A percentile compares a stretch with the other conserved stretches of the same genome.
phyloP scores from a whole-genome alignment of 768 basidiomycete genomes.

The Mycena haematopus region DNA sequence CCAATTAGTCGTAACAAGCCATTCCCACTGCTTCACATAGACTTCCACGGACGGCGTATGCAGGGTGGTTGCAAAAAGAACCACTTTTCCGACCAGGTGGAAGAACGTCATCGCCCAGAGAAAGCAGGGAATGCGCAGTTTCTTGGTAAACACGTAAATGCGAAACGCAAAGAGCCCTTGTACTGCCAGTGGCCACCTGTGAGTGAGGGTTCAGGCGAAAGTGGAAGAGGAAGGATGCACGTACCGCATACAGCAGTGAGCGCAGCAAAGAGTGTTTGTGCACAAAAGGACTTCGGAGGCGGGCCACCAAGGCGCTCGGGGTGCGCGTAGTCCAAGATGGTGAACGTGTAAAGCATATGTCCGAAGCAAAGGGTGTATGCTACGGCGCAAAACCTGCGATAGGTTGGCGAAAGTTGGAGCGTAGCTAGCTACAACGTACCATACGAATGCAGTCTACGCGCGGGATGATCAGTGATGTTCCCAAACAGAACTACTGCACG shows the following conservation, averaged over 20 bases:
- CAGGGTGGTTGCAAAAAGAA: neutral
- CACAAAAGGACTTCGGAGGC: too few relatives aligned
- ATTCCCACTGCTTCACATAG: neutral
- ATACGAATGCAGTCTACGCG: too few relatives aligned
- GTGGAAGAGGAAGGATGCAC: neutral
- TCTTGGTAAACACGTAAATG: neutral
- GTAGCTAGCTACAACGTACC: too few relatives aligned
- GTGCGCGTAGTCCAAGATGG: too few relatives aligned
- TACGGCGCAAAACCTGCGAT: too few relatives aligned
- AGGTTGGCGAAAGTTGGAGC: too few relatives aligned
- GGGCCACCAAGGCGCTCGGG: too few relatives aligned
- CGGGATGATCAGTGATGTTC: too few relatives aligned
- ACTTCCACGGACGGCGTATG: neutral
- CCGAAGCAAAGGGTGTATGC: too few relatives aligned
- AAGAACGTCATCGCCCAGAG: neutral
- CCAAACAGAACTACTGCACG: too few relatives aligned
- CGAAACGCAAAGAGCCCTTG: neutral
- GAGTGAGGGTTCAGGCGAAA: neutral
- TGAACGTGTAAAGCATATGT: too few relatives aligned
- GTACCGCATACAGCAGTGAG: neutral
- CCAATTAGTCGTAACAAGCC: neutral
- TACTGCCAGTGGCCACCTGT: neutral
- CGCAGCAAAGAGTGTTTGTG: too few relatives aligned
- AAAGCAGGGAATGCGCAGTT: neutral
- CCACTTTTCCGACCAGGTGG: neutral